These are phyloP conservation scores for Suhomyces canberraensis DNA, from an alignment of 805 yeast species.

Conservation along the genomic window DNA sequence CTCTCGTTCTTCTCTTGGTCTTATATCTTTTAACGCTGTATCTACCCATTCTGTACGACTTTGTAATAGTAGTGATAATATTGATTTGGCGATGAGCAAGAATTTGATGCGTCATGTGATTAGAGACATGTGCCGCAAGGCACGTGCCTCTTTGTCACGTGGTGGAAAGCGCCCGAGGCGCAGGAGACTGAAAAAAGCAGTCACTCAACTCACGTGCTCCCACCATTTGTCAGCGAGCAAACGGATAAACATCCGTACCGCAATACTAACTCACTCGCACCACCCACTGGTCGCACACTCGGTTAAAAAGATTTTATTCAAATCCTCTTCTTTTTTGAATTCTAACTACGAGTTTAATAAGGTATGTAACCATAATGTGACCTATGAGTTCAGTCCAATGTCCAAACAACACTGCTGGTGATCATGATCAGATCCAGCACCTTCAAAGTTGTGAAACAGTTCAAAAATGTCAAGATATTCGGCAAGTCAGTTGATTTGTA, in stretches of 20 bases:
- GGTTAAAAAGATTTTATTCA: slow-evolving; percentile 4
- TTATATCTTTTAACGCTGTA: slow-evolving; percentile 83
- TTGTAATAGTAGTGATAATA: slow-evolving; percentile 1
- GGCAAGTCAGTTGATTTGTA: slow-evolving; percentile 1
- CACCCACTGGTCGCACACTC: slow-evolving; percentile 1
- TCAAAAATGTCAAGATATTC: too few species aligned
- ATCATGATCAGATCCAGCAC: too few species aligned
- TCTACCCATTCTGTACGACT: slow-evolving; percentile 70
- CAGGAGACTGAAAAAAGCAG: slow-evolving; percentile 5
- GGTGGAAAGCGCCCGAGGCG: too few species aligned
- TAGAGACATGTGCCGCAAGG: not conserved
- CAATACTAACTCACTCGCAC: not conserved
- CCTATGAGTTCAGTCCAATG: not conserved
- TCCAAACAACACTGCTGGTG: too few species aligned
- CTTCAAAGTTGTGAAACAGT: too few species aligned
- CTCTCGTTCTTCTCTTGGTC: slow-evolving; percentile 84
- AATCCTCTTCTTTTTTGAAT: slow-evolving; percentile 1
- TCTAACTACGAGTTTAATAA: slow-evolving; percentile 5
- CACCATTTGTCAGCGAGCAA: not conserved
- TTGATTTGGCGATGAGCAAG: slow-evolving; percentile 5
- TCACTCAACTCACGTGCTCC: slow-evolving; percentile 2
- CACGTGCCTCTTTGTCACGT: slow-evolving; percentile 3
- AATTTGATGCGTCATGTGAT: slow-evolving; percentile 2
- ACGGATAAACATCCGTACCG: not conserved
- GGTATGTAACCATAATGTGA: slow-evolving; percentile 4